Base-by-base conservation (phyloP, 1,284 basidiomycete species). In the Ustilago shanxiensis region DNA sequence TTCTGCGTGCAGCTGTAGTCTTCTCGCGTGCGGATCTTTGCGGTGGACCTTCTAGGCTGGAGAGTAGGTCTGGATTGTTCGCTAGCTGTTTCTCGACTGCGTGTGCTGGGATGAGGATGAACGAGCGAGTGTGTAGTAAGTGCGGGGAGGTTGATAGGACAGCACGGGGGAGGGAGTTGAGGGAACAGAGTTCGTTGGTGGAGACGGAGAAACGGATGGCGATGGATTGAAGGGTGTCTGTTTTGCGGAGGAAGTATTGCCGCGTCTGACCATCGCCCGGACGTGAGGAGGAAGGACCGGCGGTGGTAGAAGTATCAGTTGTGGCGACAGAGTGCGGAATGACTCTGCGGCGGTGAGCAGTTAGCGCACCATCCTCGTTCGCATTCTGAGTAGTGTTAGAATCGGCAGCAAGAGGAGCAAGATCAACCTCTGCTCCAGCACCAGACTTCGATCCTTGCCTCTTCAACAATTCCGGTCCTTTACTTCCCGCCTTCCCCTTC, bases 111-210 rank as follows among this genome's bases (percentile, higher is more conserved):
- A 80, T 54, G 3, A 80, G 70, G 39, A 80, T 64, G 66, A 78
- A 80, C 11, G 72, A 60, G 2, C 79, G 66, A 2, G 79, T 80
- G 50, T 80, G 79, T 2, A 80, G 60, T 35, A 80, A 62, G 24
- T 79, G 73, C 8, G 79, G 79, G 3, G 76, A 76, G 2, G 69
- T 68, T 11, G 63, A 73, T 14, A 74, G 64, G 2, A 72, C 60
- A 0, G 77, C 58, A 10, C 66, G 71, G 1, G 77, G 77, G 6
- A 79, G 44, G 0, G 64, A 49, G 50, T 79, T 79, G 58, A 79
- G 62, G 24, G 66, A 22, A 45, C 74, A 77, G 7, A 79, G 57
- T 31, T 66, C 66, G 39, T 72, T 62, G 28, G 66, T 37, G 9
- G 70, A 65, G 22, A 79, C 49, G 20, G 18, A 11, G 52, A 79